Evolutionary conservation across 116 monocot genomes (phyloP), one percentile per base, ranked within the genome.

Genomic region (Dioscorea cayenensis): DNA sequence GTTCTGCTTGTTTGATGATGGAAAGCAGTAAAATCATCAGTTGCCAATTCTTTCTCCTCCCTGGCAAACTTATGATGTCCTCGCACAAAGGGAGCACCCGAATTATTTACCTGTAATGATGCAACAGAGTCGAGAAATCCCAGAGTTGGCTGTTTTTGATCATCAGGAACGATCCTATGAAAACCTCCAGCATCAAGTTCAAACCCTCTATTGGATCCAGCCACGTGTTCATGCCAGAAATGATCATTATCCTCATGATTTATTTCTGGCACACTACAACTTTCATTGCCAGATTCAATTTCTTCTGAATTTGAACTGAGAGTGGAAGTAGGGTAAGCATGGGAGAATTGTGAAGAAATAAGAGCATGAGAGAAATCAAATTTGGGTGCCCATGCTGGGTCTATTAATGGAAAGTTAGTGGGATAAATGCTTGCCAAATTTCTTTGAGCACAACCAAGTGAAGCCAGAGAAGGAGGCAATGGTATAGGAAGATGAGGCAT

Each of bases 301-400:
- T 84, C 86, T 71, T 86, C 86, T 11, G 50, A 35, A 67, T 81
- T 82, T 72, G 82, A 67, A 55, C 25, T 72, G 18, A 71, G 64
- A 12, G 36, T 65, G 74, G 74, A 38, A 71, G 65, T 64, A 67
- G 59, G 75, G 58, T 71, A 76, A 76, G 83, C 91, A 13, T 79
- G 80, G 63, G 87, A 28, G 48, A 82, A 12, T 3, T 70, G 83
- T 27, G 87, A 79, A 68, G 87, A 59, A 82, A 76, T 66, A 69
- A 81, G 65, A 65, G 76, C 84, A 65, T 80, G 87, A 67, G 77
- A 65, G 66, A 95, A 80, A 49, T 87, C 92, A 70, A 95, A 75
- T 67, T 76, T 80, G n/a, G 78, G 67, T 70, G 77, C 82, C 83
- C 87, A 81, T 16, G 75, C 68, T 32, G 79, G 71, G 6, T 82